Base-by-base conservation (phyloP, 2,329 filamentous ascomycete genomes). In the Colletotrichum tropicicola region DNA sequence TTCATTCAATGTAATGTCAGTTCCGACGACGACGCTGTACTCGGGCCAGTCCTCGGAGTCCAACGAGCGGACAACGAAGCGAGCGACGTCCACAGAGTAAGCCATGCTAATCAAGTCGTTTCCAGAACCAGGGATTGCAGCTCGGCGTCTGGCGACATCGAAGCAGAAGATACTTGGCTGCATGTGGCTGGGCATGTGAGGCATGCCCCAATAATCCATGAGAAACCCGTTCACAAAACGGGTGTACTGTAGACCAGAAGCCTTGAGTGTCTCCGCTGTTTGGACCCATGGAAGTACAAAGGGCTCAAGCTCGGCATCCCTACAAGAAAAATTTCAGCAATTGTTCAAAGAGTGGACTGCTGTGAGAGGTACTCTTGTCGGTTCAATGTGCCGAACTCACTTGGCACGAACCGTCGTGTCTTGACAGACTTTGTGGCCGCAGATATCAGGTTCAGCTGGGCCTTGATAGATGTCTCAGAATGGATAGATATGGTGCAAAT, bases 61-160 rank as follows among this genome's bases (percentile, higher is more conserved):
- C 8, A 87, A 68, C 3, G 75, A 59, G 3, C 74, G 75, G 9
- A 75, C 77, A 9, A 84, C 74, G 58, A 83, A 85, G 27, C 70
- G 76, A 2, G 79, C 83, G 32, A 87, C 72, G 68, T 87, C 84
- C 3, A 73, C 72, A 1, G 78, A 82, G 67, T 85, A 81, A 0
- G 83, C 86, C 70, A 85, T 80, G 6, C 76, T 71, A n/a, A 83
- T 74, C 4, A 70, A 70, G 12, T 73, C 75, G 17, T 82, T 74
- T 0, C 85, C 85, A 21, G 79, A 73, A 0, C 82, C 83, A 0
- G 85, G 83, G 21, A 86, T 80, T 7, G 78, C 82, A 1, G 85
- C 85, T 4, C 72, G 71, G 9, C 80, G 78, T 59, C 76, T 75
- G 4, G 68, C 55, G 9, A 85, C 76, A 69, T 86, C 81, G 19